Percentiles rank a stretch among this genome's conserved stretches.
Conservation (phyloP, 2,329 filamentous ascomycete species). For the Diaporthe sp. region DNA sequence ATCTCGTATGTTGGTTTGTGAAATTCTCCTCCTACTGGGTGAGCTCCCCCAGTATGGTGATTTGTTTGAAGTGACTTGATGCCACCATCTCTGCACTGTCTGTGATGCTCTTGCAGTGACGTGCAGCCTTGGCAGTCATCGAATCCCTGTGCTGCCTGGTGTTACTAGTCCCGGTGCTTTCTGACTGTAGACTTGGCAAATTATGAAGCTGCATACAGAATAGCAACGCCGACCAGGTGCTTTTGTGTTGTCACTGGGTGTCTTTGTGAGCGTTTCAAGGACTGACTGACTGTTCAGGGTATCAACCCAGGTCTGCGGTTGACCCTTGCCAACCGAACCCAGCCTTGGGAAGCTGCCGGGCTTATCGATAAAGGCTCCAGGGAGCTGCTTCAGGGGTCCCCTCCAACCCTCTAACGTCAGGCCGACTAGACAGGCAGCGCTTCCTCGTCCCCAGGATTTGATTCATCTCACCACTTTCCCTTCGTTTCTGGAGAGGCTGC, state of each 20-base stretch:
- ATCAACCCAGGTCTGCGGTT: neutral
- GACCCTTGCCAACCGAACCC: neutral
- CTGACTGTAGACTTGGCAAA: neutral
- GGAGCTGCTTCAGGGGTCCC: slow-evolving; percentile 28
- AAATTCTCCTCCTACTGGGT: neutral
- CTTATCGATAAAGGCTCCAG: slow-evolving; percentile 42
- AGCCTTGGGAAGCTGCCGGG: neutral
- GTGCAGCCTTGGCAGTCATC: neutral
- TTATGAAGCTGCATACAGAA: neutral
- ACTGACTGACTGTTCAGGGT: neutral
- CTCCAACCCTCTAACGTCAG: slow-evolving; percentile 29
- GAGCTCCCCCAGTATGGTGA: neutral
- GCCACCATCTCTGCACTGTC: neutral
- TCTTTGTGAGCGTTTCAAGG: neutral
- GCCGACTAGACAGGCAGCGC: neutral
- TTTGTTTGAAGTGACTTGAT: neutral
- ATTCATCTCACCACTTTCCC: neutral
- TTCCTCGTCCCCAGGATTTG: neutral
- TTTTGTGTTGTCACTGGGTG: too few species aligned
- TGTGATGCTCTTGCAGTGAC: neutral
- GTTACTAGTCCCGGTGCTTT: neutral
- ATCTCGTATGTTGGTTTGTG: slow-evolving; percentile 53
- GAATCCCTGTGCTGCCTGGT: neutral
- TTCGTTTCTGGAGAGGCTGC: neutral
- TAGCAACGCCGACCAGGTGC: neutral